Conservation (phyloP, 1,284 basidiomycete genomes). For the Ganoderma resinaceum region DNA sequence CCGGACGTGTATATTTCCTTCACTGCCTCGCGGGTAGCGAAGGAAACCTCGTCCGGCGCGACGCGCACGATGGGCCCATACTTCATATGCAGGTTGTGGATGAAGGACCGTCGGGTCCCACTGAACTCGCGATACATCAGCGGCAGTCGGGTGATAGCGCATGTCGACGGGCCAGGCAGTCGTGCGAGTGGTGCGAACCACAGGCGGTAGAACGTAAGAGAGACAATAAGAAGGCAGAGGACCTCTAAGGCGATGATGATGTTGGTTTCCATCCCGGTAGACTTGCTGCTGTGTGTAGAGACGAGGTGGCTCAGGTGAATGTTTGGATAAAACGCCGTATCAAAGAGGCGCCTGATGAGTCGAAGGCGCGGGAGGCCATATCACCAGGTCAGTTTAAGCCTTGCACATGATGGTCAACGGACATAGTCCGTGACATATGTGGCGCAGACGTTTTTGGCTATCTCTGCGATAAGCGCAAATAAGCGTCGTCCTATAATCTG, state of each 20-base stretch:
- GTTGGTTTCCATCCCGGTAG: not conserved
- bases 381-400: too few species aligned
- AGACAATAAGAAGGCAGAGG: not conserved
- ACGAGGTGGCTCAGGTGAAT: not conserved
- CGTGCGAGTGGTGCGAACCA: constrained; percentile 32
- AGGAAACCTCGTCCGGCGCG: constrained; percentile 39
- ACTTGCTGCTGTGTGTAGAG: not conserved
- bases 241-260: not conserved
- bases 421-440: too few species aligned
- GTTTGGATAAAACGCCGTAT: not conserved
- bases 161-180: constrained; percentile 35
- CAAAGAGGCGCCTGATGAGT: not conserved
- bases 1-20: constrained; percentile 38
- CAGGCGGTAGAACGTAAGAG: constrained; percentile 25
- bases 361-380: too few species aligned
- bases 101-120: constrained; percentile 25
- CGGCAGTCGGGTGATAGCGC: constrained; percentile 32
- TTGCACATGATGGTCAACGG: too few species aligned
- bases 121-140: constrained; percentile 36
- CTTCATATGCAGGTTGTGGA: constrained; percentile 34
- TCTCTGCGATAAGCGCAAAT: not conserved
- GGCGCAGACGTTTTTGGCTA: not conserved
- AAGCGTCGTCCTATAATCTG: not conserved
- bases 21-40: constrained; percentile 33
- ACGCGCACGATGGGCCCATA: constrained; percentile 39